Conservation (phyloP, 2,329 filamentous ascomycete genomes). For the Aspergillus glaucus region DNA sequence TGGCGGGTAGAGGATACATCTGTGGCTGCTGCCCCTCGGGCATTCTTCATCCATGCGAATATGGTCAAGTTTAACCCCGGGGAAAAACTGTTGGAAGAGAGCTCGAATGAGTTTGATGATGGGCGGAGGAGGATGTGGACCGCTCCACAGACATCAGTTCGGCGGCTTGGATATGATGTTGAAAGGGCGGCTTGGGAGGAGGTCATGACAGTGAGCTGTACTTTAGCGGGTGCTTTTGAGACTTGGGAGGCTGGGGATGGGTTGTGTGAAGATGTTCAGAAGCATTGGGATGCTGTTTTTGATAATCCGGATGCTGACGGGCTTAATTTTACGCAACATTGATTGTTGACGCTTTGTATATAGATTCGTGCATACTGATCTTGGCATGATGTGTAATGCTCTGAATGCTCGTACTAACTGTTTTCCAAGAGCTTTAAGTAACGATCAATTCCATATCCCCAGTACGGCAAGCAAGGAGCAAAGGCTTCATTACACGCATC, state of each 20-base stretch:
- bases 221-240: slow-evolving; percentile 18
- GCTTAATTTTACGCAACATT: slow-evolving; percentile 7
- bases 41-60: slow-evolving; percentile 28
- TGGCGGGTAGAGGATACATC: slow-evolving; percentile 15
- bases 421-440: too few relatives aligned
- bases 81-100: slow-evolving; percentile 17
- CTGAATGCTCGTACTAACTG: too few relatives aligned
- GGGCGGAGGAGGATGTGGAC: slow-evolving; percentile 20
- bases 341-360: neutral
- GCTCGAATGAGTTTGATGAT: slow-evolving; percentile 15
- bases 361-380: neutral
- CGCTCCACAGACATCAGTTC: slow-evolving; percentile 14
- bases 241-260: slow-evolving; percentile 16
- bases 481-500: too few relatives aligned
- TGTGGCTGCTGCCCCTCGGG: slow-evolving; percentile 13
- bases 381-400: too few relatives aligned
- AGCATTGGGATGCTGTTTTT: slow-evolving; percentile 18
- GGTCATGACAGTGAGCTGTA: slow-evolving; percentile 18
- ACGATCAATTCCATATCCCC: too few relatives aligned
- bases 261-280: slow-evolving; percentile 11
- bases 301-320: slow-evolving; percentile 5
- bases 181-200: slow-evolving; percentile 28
- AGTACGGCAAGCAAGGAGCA: too few relatives aligned
- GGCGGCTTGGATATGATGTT: slow-evolving; percentile 24
- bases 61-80: slow-evolving; percentile 27